Percentiles rank a stretch among this genome's conserved stretches.
Evolutionary conservation across 2,329 filamentous ascomycete genomes (phyloP).

Genomic region (Fusarium neocosmosporiellum): DNA sequence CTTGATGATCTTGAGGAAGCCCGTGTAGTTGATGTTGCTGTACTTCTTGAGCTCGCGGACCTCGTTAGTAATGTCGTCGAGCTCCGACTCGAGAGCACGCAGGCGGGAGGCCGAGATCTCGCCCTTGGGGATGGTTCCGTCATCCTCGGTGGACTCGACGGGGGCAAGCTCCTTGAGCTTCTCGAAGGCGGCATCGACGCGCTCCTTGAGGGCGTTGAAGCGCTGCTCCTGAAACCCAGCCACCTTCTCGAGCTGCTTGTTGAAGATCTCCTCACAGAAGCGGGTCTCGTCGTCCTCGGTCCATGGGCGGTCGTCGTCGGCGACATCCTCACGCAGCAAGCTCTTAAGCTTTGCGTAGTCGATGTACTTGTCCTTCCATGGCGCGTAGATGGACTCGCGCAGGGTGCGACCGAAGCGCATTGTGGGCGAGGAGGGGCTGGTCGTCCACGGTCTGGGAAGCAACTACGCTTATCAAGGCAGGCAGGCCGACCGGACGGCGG

Average conservation of each 20-base stretch:
- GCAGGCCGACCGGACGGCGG: slow-evolving; percentile 1
- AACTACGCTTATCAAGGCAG: slow-evolving; percentile 13
- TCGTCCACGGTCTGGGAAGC: not conserved
- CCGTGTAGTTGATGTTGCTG: slow-evolving; percentile 96
- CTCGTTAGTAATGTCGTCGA: slow-evolving; percentile 90
- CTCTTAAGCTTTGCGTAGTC: slow-evolving; percentile 95
- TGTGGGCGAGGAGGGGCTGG: slow-evolving; percentile 10
- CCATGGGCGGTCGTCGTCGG: slow-evolving; percentile 76
- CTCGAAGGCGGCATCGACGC: slow-evolving; percentile 68
- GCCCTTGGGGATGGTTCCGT: slow-evolving; percentile 61
- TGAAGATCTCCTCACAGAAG: slow-evolving; percentile 96
- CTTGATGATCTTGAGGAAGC: slow-evolving; percentile 97
- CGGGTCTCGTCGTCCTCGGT: slow-evolving; percentile 92
- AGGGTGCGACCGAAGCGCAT: slow-evolving; percentile 98
- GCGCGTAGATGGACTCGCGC: slow-evolving; percentile 79
- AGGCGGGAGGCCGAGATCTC: slow-evolving; percentile 65
- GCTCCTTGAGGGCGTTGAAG: slow-evolving; percentile 67
- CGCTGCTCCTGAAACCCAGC: slow-evolving; percentile 87
- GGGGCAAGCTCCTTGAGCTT: slow-evolving; percentile 84
- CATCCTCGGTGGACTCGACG: slow-evolving; percentile 53
- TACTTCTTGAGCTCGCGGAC: slow-evolving; percentile 95
- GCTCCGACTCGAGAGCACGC: slow-evolving; percentile 79
- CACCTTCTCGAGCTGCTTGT: slow-evolving; percentile 94
- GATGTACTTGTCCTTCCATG: slow-evolving; percentile 95
- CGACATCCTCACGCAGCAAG: slow-evolving; percentile 81